Conservation (phyloP, 2,329 filamentous ascomycete species). For the Diaporthe citriasiana region DNA sequence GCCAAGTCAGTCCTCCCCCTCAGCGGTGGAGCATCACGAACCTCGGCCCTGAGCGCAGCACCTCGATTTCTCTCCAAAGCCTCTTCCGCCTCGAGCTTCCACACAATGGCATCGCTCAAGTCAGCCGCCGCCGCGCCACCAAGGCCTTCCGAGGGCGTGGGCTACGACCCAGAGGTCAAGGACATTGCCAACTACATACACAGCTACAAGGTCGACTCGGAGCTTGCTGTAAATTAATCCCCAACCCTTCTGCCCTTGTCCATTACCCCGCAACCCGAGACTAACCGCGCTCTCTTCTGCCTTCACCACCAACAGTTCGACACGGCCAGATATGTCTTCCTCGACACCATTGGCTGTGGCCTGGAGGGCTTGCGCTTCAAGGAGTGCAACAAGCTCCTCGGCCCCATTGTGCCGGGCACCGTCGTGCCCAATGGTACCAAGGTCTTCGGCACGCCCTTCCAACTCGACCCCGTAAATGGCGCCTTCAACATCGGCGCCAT, state of each 20-base stretch:
- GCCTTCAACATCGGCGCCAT: slow-evolving; percentile 99
- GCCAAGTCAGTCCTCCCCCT: slow-evolving; percentile 47
- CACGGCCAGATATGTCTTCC: slow-evolving; percentile 95
- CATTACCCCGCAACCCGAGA: slow-evolving; percentile 41
- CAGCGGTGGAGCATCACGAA: slow-evolving; percentile 37
- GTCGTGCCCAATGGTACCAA: slow-evolving; percentile 91
- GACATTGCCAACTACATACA: slow-evolving; percentile 97
- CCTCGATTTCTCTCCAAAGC: slow-evolving; percentile 48
- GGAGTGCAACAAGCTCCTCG: slow-evolving; percentile 95
- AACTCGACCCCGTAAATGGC: slow-evolving; percentile 94
- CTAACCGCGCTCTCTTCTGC: slow-evolving; percentile 43
- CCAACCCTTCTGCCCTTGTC: background rate
- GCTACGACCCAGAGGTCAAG: slow-evolving; percentile 92
- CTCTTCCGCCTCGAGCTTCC: slow-evolving; percentile 58
- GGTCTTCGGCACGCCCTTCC: slow-evolving; percentile 92
- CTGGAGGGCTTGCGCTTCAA: slow-evolving; percentile 96
- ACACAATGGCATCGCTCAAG: slow-evolving; percentile 62
- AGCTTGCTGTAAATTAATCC: slow-evolving; percentile 79
- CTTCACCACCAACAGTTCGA: slow-evolving; percentile 75
- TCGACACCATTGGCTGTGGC: slow-evolving; percentile 97
- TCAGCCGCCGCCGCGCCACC: slow-evolving; percentile 61
- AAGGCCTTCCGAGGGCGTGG: slow-evolving; percentile 65
- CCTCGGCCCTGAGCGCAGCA: slow-evolving; percentile 47
- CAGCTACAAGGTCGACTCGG: slow-evolving; percentile 90
- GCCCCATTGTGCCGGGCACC: slow-evolving; percentile 91